A percentile compares a stretch with the other conserved stretches of the same genome.
Conservation (phyloP, 1,284 basidiomycete species). For the Ceratobasidium sp. region DNA sequence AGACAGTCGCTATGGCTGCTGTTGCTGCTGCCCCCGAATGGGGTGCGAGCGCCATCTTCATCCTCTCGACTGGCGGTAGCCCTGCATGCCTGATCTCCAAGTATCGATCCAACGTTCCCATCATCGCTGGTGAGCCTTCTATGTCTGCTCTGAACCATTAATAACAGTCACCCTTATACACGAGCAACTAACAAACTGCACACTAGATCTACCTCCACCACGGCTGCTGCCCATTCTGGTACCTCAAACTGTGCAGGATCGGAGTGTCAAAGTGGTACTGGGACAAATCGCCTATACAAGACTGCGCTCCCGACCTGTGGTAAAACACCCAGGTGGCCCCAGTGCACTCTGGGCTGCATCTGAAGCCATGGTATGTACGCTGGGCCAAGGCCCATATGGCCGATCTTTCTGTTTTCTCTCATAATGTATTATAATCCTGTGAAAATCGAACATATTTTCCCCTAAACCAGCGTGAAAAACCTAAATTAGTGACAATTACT, state of each 20-base stretch:
- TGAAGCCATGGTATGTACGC: too few species aligned
- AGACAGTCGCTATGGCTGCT: conserved; percentile 93
- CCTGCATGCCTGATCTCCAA: conserved; percentile 97
- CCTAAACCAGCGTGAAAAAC: too few species aligned
- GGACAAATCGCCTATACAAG: too few species aligned
- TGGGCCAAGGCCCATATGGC: too few species aligned
- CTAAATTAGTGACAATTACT: too few species aligned
- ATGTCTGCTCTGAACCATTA: conserved; percentile 24
- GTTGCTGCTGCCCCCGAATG: conserved; percentile 96
- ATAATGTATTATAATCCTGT: too few species aligned
- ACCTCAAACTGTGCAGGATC: conserved; percentile 91
- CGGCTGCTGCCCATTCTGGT: conserved; percentile 99
- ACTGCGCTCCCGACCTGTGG: too few species aligned
- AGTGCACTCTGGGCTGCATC: too few species aligned
- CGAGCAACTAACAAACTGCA: conserved; percentile 94
- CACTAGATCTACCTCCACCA: too few species aligned
- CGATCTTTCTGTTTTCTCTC: too few species aligned
- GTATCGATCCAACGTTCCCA: conserved; percentile 94
- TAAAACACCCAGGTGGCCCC: too few species aligned
- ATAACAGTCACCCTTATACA: conserved; percentile 66
- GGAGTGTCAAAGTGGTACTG: conserved; percentile 94
- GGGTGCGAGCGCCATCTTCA: conserved; percentile 92
- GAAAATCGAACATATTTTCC: too few species aligned
- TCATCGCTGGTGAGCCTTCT: conserved; percentile 80
- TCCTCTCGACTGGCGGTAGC: conserved; percentile 96